Evolutionary conservation across 768 basidiomycete genomes (phyloP), one percentile per base, ranked within the genome.

Genomic region (Kwoniella mangroviensis): DNA sequence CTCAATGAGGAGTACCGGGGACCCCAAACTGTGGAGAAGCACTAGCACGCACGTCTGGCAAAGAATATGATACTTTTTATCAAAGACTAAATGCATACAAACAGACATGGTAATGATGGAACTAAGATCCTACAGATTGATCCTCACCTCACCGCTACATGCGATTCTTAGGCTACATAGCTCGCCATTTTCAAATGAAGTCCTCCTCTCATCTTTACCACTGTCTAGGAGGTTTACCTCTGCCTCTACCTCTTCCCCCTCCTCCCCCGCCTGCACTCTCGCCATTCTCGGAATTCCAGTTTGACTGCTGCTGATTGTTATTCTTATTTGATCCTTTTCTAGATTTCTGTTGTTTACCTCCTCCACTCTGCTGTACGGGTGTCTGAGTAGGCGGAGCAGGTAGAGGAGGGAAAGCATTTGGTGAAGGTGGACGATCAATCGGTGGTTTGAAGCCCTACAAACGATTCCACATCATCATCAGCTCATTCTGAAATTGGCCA

Each of bases 381-480:
- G 49, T 21, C n/a, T n/a, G 34, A 49, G 49, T n/a, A 13, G 43
- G 22, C 19, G 15, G 51, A 13, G 63, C 21, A 52, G 10, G 34
- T 45, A 68, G 24, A 13, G 67, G 67, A 10, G 67, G 67, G 42
- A 68, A 68, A 61, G 51, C 45, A 2, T 58, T 49, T 2, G 60
- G 53, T 7, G 67, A 68, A 22, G 68, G 42, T 49, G 63, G 45
- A 57, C 61, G 53, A 42, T 69, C 62, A 7, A 53, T 51, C 13
- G 76, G 76, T n/a, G 76, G 76, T 68, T 72, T 73, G 72, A 77
- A 77, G 1, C 72, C 72, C 76, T 76, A 45, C 26, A 10, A 53
- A 53, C 21, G 51, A 42, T 24, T 6, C 34, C 26, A 6, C 17
- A 6, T 13, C 45, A 49, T 60, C 15, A 19, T 43, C 26, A 52